These are phyloP conservation scores for Cercospora nicotianae DNA, from an alignment of 2,329 filamentous ascomycete genomes.

Conservation along the genomic window DNA sequence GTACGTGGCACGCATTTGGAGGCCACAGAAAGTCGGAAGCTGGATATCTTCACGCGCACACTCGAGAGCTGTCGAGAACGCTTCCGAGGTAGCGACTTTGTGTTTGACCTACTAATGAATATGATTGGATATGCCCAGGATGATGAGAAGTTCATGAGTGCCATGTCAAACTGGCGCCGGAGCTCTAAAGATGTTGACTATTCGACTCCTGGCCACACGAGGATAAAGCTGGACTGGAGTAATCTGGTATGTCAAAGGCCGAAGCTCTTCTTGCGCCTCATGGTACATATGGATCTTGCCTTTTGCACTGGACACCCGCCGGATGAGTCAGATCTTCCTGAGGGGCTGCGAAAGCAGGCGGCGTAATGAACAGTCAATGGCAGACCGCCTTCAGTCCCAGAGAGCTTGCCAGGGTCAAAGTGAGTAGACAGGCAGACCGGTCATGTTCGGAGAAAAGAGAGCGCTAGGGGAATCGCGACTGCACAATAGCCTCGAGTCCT, in stretches of 20 bases:
- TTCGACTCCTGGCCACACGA: neutral
- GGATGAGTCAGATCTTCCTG: constrained; percentile 24
- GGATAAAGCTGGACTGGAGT: constrained; percentile 25
- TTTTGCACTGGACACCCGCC: constrained; percentile 24
- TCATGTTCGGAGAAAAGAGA: neutral
- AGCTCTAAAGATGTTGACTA: constrained; percentile 12
- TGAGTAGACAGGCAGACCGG: neutral
- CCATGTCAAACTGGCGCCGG: constrained; percentile 24
- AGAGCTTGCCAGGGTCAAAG: neutral
- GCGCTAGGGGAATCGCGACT: neutral
- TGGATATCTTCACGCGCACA: constrained; percentile 26
- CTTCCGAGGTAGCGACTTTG: constrained; percentile 25
- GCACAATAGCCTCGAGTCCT: neutral
- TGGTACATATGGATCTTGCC: constrained; percentile 24
- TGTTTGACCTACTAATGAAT: constrained; percentile 22
- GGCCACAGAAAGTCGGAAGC: constrained; percentile 18
- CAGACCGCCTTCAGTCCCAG: neutral
- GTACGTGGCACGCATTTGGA: constrained; percentile 23
- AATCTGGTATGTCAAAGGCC: constrained; percentile 25
- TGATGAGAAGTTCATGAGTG: constrained; percentile 24
- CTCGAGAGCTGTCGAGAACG: constrained; percentile 21
- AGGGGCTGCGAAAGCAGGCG: constrained; percentile 18
- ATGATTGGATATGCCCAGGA: constrained; percentile 26
- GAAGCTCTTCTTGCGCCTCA: constrained; percentile 21
- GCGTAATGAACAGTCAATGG: neutral